Percentiles rank a stretch among this genome's conserved stretches.
phyloP scores from a whole-genome alignment of 345 rosid species.

The Aquilaria yunnanensis region DNA sequence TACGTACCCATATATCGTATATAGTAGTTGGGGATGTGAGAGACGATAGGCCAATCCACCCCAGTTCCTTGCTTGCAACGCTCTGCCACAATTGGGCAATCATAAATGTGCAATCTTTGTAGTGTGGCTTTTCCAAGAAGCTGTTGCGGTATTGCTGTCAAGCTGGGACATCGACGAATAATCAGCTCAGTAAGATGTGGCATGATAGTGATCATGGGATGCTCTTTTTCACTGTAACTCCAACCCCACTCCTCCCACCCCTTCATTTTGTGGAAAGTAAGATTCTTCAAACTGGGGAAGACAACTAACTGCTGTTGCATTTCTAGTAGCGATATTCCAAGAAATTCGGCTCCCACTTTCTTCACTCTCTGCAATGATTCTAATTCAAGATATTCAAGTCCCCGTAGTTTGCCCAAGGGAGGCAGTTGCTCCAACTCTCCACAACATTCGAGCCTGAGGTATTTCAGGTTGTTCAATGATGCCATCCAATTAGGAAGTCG shows the following conservation, averaged over 20 bases:
- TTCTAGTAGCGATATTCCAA: not conserved
- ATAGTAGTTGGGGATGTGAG: slow-evolving; percentile 5
- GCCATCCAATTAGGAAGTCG: slow-evolving; percentile 7
- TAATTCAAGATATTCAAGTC: slow-evolving; percentile 12
- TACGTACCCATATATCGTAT: no score
- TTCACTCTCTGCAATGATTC: not conserved
- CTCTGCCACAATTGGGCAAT: slow-evolving; percentile 3
- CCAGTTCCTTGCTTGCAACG: slow-evolving; percentile 1
- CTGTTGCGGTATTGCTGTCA: slow-evolving; percentile 9
- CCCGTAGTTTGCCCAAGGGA: slow-evolving; percentile 8
- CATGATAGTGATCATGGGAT: not conserved
- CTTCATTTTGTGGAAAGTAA: slow-evolving; percentile 1
- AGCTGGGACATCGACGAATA: not conserved
- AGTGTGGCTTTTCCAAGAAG: slow-evolving; percentile 1
- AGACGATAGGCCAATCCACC: slow-evolving; percentile 6
- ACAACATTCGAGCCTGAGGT: not conserved
- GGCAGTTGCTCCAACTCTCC: slow-evolving; percentile 3
- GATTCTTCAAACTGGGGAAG: slow-evolving; percentile 13
- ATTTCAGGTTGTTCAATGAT: slow-evolving; percentile 6
- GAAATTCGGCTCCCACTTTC: slow-evolving; percentile 8
- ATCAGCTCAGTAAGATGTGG: not conserved
- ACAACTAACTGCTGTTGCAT: not conserved
- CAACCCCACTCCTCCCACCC: slow-evolving; percentile 8
- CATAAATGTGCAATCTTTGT: not conserved
- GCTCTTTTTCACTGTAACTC: not conserved